phyloP scores from a whole-genome alignment of 2,329 filamentous ascomycete genomes.

The Colletotrichum limetticola region DNA sequence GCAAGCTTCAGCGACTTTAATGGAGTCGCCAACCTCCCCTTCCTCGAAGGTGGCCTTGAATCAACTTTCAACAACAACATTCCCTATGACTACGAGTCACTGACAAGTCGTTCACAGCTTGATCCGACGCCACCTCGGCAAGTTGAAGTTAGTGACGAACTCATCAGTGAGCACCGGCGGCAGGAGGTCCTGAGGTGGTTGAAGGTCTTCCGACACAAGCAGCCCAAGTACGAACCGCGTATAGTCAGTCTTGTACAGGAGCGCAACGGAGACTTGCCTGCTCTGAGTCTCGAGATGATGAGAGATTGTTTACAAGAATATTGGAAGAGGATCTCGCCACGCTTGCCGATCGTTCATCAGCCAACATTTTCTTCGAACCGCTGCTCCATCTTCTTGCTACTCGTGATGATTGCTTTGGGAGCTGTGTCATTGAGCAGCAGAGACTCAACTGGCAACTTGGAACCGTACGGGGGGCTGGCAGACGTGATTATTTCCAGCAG shows the following conservation, averaged over 20 bases:
- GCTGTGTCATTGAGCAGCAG: constrained; percentile 79
- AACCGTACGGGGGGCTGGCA: constrained; percentile 59
- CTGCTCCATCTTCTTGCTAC: constrained; percentile 80
- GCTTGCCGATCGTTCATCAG: constrained; percentile 88
- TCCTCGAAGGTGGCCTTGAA: constrained; percentile 60
- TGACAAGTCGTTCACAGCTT: constrained; percentile 58
- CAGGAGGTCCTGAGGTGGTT: constrained; percentile 58
- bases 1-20: constrained; percentile 53
- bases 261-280: constrained; percentile 54
- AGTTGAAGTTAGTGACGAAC: constrained; percentile 53
- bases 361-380: constrained; percentile 85
- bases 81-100: constrained; percentile 61
- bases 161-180: constrained; percentile 56
- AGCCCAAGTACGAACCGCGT: constrained; percentile 49
- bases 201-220: constrained; percentile 54
- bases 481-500: constrained; percentile 76
- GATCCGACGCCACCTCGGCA: constrained; percentile 55
- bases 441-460: constrained; percentile 63
- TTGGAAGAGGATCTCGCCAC: constrained; percentile 87
- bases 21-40: constrained; percentile 54
- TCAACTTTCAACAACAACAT: constrained; percentile 63
- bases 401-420: constrained; percentile 87
- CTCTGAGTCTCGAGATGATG: constrained; percentile 81
- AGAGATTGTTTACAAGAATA: constrained; percentile 87
- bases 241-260: constrained; percentile 45